phyloP scores from a whole-genome alignment of 805 yeast genomes.

The Kodamaea nitidulidarum region DNA sequence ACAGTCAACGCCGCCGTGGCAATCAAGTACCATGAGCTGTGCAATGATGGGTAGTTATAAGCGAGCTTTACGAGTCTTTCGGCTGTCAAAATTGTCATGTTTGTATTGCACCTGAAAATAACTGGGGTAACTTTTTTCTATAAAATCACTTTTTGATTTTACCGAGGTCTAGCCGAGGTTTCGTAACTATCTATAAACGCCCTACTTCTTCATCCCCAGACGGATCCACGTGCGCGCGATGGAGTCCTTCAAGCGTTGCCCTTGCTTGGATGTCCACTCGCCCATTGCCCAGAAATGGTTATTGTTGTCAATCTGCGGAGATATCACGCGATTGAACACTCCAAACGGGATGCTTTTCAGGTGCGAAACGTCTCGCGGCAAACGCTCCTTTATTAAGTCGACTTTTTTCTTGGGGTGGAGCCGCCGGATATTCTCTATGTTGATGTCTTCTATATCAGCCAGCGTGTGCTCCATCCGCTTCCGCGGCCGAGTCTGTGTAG shows the following conservation, averaged over 20 bases:
- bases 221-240: constrained; percentile 56
- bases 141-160: background rate
- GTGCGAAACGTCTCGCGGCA: constrained; percentile 24
- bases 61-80: constrained; percentile 53
- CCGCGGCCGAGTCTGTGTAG: background rate
- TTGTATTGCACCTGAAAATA: constrained; percentile 3
- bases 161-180: background rate
- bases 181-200: no score
- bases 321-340: constrained; percentile 3
- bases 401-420: constrained; percentile 1
- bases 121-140: constrained; percentile 16
- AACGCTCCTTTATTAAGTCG: constrained; percentile 7
- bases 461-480: background rate
- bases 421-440: background rate
- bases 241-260: constrained; percentile 46
- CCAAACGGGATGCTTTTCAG: constrained; percentile 4
- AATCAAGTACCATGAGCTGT: constrained; percentile 65
- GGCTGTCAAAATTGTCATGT: constrained; percentile 39
- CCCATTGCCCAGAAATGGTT: constrained; percentile 71
- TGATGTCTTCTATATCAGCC: background rate
- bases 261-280: constrained; percentile 47
- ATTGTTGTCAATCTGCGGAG: constrained; percentile 38
- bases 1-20: constrained; percentile 81
- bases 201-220: constrained; percentile 17
- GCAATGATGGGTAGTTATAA: constrained; percentile 49